Evolutionary conservation across 2,329 filamentous ascomycete genomes (phyloP).

Genomic region (Ceratocystis cacaofunesta): DNA sequence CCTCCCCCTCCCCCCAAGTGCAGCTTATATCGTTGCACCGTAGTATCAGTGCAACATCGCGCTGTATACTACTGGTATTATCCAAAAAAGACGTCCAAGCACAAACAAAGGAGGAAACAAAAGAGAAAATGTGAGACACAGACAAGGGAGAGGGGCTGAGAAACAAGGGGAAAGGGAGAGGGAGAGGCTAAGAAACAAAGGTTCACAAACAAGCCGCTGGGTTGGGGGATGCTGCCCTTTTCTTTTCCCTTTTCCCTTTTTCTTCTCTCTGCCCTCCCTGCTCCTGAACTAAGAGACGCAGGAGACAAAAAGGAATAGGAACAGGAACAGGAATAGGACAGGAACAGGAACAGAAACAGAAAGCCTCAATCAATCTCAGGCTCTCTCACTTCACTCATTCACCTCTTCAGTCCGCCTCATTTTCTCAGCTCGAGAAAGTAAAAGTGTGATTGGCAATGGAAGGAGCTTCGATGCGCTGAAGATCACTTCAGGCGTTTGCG

Average conservation of each 20-base stretch:
- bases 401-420: not conserved
- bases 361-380: not conserved
- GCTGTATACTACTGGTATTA: not conserved
- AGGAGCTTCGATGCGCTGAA: constrained; percentile 2
- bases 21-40: not conserved
- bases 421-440: not conserved
- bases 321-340: no score
- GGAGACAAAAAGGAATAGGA: no score
- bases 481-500: not conserved
- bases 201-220: not conserved
- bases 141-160: not conserved
- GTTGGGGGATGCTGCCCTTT: no score
- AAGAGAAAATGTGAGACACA: not conserved
- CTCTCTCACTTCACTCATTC: not conserved
- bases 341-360: no score
- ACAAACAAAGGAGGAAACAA: constrained; percentile 1
- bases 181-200: not conserved
- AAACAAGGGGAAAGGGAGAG: not conserved
- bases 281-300: no score
- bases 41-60: not conserved
- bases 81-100: not conserved
- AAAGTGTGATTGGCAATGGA: constrained; percentile 4
- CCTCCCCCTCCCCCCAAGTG: not conserved
- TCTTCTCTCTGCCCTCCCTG: no score
- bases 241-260: not conserved